Evolutionary conservation across 345 rosid species (phyloP).

Genomic region (Streptanthus diversifolius): DNA sequence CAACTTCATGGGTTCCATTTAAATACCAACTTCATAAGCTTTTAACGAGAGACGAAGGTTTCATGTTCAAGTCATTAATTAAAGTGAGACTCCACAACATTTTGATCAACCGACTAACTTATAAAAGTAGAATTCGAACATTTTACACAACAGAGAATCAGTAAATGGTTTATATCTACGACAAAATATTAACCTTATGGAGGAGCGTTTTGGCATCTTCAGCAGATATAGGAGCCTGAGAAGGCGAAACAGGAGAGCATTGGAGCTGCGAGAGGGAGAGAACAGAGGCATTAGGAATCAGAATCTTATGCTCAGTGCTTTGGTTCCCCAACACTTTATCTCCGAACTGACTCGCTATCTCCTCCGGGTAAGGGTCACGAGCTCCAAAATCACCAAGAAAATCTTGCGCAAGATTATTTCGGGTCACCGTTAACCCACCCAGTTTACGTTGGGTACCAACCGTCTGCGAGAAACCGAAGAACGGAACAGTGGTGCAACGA

Average conservation of each 20-base stretch:
- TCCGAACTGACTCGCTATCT: constrained; percentile 72
- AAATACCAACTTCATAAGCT: background rate
- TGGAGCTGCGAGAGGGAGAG: constrained; percentile 68
- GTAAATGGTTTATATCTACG: background rate
- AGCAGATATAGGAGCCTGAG: constrained; percentile 57
- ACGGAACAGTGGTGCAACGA: constrained; percentile 19
- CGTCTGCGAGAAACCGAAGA: constrained; percentile 9
- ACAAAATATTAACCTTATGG: constrained; percentile 50
- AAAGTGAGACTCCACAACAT: background rate
- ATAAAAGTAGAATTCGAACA: background rate
- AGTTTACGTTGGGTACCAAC: background rate
- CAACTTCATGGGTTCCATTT: background rate
- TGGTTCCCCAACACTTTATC: constrained; percentile 70
- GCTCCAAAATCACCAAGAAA: constrained; percentile 34
- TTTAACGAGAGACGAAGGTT: background rate
- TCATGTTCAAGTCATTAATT: background rate
- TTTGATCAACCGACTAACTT: background rate
- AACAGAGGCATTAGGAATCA: constrained; percentile 72
- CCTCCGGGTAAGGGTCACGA: constrained; percentile 43
- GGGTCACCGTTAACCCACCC: constrained; percentile 19
- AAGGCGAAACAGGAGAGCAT: constrained; percentile 58
- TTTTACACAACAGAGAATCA: background rate
- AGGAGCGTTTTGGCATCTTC: constrained; percentile 61
- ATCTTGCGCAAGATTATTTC: constrained; percentile 29
- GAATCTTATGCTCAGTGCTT: constrained; percentile 76